Percentiles rank a stretch among this genome's conserved stretches.
Conservation (phyloP, 331 rosid species). For the Acacia pycnantha region DNA sequence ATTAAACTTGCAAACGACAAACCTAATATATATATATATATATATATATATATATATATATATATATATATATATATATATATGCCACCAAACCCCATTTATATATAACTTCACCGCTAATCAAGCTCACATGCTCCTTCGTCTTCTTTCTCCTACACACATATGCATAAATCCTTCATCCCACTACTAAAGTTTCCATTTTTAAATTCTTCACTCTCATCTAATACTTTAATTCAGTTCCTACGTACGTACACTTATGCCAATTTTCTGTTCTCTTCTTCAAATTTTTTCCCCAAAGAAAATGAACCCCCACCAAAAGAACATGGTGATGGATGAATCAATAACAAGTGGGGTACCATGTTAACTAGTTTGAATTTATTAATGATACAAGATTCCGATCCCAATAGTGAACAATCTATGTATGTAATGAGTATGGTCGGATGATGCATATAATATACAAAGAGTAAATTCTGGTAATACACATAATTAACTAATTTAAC, state of each 20-base stretch:
- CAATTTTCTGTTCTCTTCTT: background rate
- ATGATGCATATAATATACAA: background rate
- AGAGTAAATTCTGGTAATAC: too few relatives aligned
- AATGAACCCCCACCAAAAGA: background rate
- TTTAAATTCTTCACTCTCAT: background rate
- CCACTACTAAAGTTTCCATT: background rate
- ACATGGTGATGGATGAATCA: background rate
- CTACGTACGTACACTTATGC: too few relatives aligned
- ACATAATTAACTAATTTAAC: too few relatives aligned
- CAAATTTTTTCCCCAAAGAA: background rate
- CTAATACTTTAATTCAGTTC: background rate
- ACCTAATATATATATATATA: background rate
- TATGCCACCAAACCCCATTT: conserved; percentile 24
- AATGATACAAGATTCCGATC: background rate
- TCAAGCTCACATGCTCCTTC: conserved; percentile 41
- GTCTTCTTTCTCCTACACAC: background rate
- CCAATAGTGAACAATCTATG: background rate
- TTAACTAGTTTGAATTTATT: background rate
- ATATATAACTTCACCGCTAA: conserved; percentile 37
- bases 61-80: too few relatives aligned
- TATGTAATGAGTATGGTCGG: background rate
- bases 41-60: too few relatives aligned
- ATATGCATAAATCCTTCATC: background rate
- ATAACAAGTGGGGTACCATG: background rate
- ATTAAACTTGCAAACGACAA: conserved; percentile 17